Base-by-base conservation (phyloP, 2,329 filamentous ascomycete species). In the Colletotrichum lindemuthianum region DNA sequence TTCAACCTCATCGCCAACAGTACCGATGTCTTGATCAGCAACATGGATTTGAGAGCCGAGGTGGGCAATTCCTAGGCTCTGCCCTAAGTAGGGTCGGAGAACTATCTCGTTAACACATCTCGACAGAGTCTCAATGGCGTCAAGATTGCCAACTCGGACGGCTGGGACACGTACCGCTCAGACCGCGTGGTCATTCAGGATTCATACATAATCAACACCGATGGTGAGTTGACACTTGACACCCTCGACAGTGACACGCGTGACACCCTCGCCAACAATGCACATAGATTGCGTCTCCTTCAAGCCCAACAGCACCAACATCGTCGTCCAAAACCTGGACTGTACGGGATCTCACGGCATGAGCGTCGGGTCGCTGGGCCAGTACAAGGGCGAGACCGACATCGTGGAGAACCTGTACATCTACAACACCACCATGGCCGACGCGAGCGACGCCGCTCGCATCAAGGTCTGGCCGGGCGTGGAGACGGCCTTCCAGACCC, bases 311-410 rank as follows among this genome's bases (percentile, higher is more conserved):
- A 88, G 84, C 70, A 91, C 88, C 43, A 84, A 90, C 67, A 85
- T 92, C 5, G 74, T 92, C 4, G 84, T 92, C 4, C 88, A 92
- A 72, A 88, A 89, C 67, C 76, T 92, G 3, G 77, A 80, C 65
- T 92, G 90, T 76, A 90, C 89, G 69, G 88, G 88, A 32, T 90
- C 87, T 2, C 90, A 92, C 70, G 90, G 90, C 40, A 91, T 92
- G 69, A 88, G 85, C 9, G 88, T 92, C n/a, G 90, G 90, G 6
- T 90, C 87, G 0, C 78, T 92, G 0, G 90, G 90, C 15, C 90
- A 92, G 74, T 92, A 92, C 72, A 70, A 78, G 12, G 83, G 81
- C 16, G 83, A 88, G 69, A 83, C 84, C 9, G 90, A 92, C 64
- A 88, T 91, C 47, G 88, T 92, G 1, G 82, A 90, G 74, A 87